phyloP scores from a whole-genome alignment of 164 flowering plant species.

The Santalum album region DNA sequence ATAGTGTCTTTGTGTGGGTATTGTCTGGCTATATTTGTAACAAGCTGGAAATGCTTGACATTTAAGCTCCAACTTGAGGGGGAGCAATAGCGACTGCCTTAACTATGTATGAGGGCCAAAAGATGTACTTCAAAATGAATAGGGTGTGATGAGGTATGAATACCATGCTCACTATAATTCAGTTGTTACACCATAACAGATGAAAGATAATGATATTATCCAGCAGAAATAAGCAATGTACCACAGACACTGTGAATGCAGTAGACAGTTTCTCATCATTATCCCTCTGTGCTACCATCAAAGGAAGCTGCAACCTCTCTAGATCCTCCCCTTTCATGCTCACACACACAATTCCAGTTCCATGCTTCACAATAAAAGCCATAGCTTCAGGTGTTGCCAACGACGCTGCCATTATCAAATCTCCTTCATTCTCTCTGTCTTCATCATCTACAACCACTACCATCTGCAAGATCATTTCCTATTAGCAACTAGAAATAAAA shows the following conservation, averaged over 20 bases:
- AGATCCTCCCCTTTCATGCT: conserved; percentile 84
- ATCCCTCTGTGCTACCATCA: conserved; percentile 65
- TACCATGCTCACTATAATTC: no score
- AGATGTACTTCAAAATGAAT: no score
- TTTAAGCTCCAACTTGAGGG: no score
- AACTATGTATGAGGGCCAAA: no score
- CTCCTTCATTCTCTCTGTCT: conserved; percentile 95
- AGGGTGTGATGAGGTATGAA: no score
- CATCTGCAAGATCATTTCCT: conserved; percentile 36
- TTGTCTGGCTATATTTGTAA: no score
- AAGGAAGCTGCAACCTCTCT: conserved; percentile 77
- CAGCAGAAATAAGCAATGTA: conserved; percentile 27
- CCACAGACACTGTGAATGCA: conserved; percentile 95
- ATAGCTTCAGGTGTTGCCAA: conserved; percentile 80
- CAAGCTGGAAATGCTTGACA: no score
- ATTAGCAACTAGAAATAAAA: conserved; percentile 3
- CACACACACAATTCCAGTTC: conserved; percentile 97
- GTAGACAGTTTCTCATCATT: conserved; percentile 82
- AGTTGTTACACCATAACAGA: no score
- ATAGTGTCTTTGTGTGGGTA: no score
- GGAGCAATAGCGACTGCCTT: no score
- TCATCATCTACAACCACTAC: conserved; percentile 97
- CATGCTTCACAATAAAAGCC: conserved; percentile 95
- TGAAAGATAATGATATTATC: no score
- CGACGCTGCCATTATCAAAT: conserved; percentile 86